Conservation (phyloP, 2,329 filamentous ascomycete genomes). For the Amylocarpus encephaloides region DNA sequence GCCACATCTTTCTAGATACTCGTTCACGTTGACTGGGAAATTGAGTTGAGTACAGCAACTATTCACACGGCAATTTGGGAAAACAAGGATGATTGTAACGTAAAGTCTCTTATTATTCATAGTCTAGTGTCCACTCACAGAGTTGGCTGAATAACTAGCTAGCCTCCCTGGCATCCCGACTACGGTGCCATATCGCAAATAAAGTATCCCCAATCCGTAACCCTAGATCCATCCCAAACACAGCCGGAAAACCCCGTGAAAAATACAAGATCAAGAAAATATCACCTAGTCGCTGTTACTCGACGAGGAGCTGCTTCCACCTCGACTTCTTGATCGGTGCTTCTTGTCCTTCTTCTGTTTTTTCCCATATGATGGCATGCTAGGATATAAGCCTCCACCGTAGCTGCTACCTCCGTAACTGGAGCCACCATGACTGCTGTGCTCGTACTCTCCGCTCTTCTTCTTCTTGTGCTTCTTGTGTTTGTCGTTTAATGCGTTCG, state of each 20-base stretch:
- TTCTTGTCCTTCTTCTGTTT: constrained; percentile 16
- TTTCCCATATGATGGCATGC: constrained; percentile 1
- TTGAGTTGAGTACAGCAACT: no score
- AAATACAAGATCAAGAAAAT: not conserved
- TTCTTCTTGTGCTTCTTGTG: constrained; percentile 33
- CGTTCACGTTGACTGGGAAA: no score
- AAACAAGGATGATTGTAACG: no score
- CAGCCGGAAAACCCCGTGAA: not conserved
- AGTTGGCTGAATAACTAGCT: no score
- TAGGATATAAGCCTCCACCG: constrained; percentile 18
- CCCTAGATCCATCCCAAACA: no score
- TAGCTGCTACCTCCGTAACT: constrained; percentile 9
- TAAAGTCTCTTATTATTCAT: no score
- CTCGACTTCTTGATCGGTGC: constrained; percentile 15
- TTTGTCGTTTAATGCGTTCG: constrained; percentile 45
- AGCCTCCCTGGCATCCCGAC: no score
- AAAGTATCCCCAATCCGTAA: no score
- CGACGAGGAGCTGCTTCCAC: constrained; percentile 9
- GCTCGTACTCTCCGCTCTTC: constrained; percentile 14
- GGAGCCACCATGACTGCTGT: constrained; percentile 9
- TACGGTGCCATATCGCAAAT: no score
- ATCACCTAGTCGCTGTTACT: constrained; percentile 20
- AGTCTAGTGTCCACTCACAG: no score
- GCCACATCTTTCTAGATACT: no score
- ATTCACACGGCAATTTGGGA: no score